Evolutionary conservation across 2,329 filamentous ascomycete genomes (phyloP).

Genomic region (Verticillium tricorpus): DNA sequence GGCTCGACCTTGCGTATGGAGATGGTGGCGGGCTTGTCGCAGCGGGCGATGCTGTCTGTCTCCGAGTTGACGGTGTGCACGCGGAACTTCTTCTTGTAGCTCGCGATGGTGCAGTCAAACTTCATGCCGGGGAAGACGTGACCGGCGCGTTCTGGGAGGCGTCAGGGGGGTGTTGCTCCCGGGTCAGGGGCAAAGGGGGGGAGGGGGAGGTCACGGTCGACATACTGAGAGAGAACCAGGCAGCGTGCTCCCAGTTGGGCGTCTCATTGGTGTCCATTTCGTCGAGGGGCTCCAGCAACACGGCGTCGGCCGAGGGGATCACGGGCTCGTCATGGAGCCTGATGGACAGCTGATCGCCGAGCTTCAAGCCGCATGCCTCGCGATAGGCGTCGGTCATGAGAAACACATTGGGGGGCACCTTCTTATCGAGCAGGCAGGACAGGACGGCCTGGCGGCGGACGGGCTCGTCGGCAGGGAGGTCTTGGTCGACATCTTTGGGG

Average conservation of each 20-base stretch:
- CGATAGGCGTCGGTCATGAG: constrained; percentile 72
- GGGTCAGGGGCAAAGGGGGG: not conserved
- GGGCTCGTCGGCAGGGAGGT: constrained; percentile 6
- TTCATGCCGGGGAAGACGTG: constrained; percentile 65
- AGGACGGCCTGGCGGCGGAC: constrained; percentile 40
- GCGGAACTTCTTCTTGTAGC: constrained; percentile 57
- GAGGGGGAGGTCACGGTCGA: constrained; percentile 3
- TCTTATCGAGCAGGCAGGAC: constrained; percentile 50
- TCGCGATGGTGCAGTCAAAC: constrained; percentile 58
- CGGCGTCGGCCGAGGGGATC: constrained; percentile 49
- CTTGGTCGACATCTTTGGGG: not conserved
- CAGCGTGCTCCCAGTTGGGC: not conserved
- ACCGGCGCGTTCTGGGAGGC: constrained; percentile 52
- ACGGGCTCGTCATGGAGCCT: constrained; percentile 49
- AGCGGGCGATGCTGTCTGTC: constrained; percentile 38
- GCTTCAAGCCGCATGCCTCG: constrained; percentile 65
- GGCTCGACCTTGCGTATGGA: constrained; percentile 27
- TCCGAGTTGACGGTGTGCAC: constrained; percentile 51
- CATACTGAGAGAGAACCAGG: not conserved
- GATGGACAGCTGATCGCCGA: constrained; percentile 62
- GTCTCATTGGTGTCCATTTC: not conserved
- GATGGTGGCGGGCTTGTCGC: constrained; percentile 31
- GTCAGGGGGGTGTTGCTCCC: not conserved
- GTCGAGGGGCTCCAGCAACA: constrained; percentile 26
- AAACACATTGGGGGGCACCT: constrained; percentile 62